phyloP scores from a whole-genome alignment of 768 basidiomycete species.

The Kwoniella dejecticola region DNA sequence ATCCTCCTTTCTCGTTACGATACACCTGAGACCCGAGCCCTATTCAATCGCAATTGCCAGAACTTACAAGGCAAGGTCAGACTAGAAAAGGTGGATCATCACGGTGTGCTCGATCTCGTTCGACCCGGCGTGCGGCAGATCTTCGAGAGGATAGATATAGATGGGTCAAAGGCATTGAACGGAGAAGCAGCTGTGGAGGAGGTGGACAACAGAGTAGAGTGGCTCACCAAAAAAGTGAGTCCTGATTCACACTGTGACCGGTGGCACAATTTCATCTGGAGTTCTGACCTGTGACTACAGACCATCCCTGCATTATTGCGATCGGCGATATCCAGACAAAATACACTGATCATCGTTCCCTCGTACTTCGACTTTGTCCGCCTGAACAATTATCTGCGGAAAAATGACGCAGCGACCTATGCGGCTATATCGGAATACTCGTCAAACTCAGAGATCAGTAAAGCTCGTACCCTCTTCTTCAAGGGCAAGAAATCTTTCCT shows the following conservation, averaged over 20 bases:
- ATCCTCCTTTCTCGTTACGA: constrained; percentile 84
- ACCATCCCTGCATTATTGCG: constrained; percentile 78
- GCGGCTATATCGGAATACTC: constrained; percentile 91
- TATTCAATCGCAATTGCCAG: constrained; percentile 73
- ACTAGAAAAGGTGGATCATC: constrained; percentile 65
- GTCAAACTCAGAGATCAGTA: constrained; percentile 87
- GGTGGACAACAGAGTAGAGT: constrained; percentile 79
- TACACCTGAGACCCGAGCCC: constrained; percentile 78
- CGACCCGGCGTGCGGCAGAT: constrained; percentile 83
- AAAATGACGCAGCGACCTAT: constrained; percentile 69
- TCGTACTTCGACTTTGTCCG: constrained; percentile 96
- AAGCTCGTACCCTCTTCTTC: constrained; percentile 92
- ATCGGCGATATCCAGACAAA: constrained; percentile 88
- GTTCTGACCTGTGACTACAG: constrained; percentile 56
- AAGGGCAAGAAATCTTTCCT: constrained; percentile 80
- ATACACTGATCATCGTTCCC: constrained; percentile 85
- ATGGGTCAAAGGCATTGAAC: constrained; percentile 18
- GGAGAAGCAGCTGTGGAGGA: constrained; percentile 67
- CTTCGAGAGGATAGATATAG: constrained; percentile 51
- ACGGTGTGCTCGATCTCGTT: constrained; percentile 66
- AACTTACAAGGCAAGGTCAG: constrained; percentile 85
- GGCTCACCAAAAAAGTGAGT: constrained; percentile 80
- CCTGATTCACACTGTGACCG: not conserved
- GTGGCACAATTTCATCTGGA: not conserved
- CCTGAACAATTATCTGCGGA: constrained; percentile 81